Percentiles rank a stretch among this genome's conserved stretches.
phyloP scores from a whole-genome alignment of 352 stramenopile species.

The Phytopythium helicoides region DNA sequence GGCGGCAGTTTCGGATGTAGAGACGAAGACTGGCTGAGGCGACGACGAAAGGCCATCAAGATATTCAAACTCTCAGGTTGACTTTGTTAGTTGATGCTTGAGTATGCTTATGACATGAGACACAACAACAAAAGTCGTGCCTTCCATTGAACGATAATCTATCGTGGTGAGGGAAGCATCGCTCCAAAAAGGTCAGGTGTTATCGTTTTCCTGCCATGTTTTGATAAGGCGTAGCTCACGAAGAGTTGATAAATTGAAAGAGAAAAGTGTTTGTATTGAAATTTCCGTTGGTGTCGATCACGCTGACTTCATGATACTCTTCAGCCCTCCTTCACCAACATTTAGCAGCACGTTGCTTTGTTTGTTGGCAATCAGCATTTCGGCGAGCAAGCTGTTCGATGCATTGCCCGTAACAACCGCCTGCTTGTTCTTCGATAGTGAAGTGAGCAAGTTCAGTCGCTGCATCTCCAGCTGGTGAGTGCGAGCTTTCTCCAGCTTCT shows the following conservation, averaged over 20 bases:
- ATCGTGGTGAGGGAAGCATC: no score
- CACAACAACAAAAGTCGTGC: neutral
- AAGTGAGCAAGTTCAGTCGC: constrained; percentile 33
- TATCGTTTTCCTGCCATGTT: no score
- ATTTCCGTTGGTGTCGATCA: constrained; percentile 9
- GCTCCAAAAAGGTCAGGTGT: neutral
- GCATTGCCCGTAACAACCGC: constrained; percentile 37
- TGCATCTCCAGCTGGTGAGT: constrained; percentile 35
- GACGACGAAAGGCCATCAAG: neutral
- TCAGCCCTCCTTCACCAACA: constrained; percentile 19
- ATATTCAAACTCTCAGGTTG: neutral
- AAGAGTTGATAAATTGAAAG: neutral
- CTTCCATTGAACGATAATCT: neutral
- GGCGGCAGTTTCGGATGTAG: neutral
- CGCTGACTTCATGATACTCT: constrained; percentile 19
- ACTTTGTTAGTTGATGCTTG: neutral
- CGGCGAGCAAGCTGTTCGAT: constrained; percentile 47
- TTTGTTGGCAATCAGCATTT: constrained; percentile 43
- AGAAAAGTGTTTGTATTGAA: neutral
- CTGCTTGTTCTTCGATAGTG: constrained; percentile 39
- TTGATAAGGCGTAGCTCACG: no score
- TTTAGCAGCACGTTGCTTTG: constrained; percentile 45
- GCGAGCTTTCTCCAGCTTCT: constrained; percentile 41
- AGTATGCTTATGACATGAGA: no score
- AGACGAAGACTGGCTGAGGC: neutral